Base-by-base conservation (phyloP, 768 basidiomycete genomes). In the Trametes cubensis region DNA sequence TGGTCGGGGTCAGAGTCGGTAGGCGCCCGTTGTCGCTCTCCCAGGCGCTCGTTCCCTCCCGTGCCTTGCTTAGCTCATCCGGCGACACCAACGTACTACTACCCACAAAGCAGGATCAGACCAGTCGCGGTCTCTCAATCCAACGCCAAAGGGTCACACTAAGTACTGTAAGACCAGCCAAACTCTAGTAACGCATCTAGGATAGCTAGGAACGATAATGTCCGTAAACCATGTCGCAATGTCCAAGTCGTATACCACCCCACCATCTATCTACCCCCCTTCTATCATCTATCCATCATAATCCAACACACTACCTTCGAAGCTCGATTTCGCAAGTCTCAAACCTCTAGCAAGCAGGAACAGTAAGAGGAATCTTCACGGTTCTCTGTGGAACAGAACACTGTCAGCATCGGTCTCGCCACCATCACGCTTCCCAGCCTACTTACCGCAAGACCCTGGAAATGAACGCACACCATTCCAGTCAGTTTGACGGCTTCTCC, bases 361-460 rank as follows among this genome's bases (percentile, higher is more conserved):
- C 89, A 3, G 88, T 88, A 45, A 95, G 75, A 1, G 93, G 93
- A 58, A 95, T 95, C 77, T 83, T 88, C 62, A 95, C 93, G 34
- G 84, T 85, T 20, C 84, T 86, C 86, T 88, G 65, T 15, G 54
- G 51, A 40, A 34, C 34, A 34, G 34, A 44, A 40, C 28, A 7
- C 10, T 4, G 39, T 51, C 28, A 51, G 58, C 23, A 52, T 20
- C 20, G 39, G 47, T 40, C 58, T 18, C 66, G 45, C 59, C 45
- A 58, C 23, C 54, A 42, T 55, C 52, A 64, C 60, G 62, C 42
- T 61, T 56, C 21, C 51, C 18, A 66, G 68, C 65, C 46, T 4
- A 76, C 82, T 74, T 68, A 84, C 86, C 49, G 87, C 86, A 55
- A 87, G 79, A 55, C 86, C 86, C 81, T 86, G 66, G 26, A 58